Evolutionary conservation across 495 filamentous ascomycete genomes (phyloP), one percentile per base, ranked within the genome.

Genomic region (Aspergillus indologenus): DNA sequence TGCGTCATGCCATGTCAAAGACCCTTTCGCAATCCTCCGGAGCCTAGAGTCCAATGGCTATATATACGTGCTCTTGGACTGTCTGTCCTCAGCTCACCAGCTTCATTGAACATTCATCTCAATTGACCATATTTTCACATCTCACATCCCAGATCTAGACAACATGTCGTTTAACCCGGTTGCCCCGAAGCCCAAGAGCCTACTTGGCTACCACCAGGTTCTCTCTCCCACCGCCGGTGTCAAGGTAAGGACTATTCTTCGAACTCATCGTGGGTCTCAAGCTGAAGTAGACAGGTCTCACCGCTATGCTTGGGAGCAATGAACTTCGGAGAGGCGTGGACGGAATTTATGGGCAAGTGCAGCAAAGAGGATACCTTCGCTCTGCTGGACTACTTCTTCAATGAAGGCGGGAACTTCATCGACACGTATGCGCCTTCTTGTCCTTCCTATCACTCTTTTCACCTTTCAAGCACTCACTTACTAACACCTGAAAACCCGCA

Each of bases 381-480:
- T 9, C 14, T 61, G 9, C 24, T 61, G 26, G 60, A 61, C 22
- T 18, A 45, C 3, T 61, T 61, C 45, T 61, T 54, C 21, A 45
- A 54, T n/a, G 20, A 53, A 21, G 60, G 60, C 6, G 60, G 60
- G 0, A 61, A 61, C 43, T 61, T 61, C 45, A 54, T 61, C 45
- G 60, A 61, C 42, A 61, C 54, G 60, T 61, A 58, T 47, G 54
- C 34, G 5, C 34, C 34, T 29, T 45, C 19, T 48, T 22, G 3
- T 20, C 21, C 22, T 42, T 11, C 3, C 7, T 7, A 1, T n/a
- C 14, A 2, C 15, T 26, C 6, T 17, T 20, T 29, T 26, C 29
- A 21, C 43, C 18, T 6, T 23, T 1, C 1, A 1, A 44, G n/a
- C 3, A 15, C 53, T 45, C 26, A 24, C 19, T 42, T n/a, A n/a